Base-by-base conservation (phyloP, 2,329 filamentous ascomycete genomes). In the Sporothrix protearum region DNA sequence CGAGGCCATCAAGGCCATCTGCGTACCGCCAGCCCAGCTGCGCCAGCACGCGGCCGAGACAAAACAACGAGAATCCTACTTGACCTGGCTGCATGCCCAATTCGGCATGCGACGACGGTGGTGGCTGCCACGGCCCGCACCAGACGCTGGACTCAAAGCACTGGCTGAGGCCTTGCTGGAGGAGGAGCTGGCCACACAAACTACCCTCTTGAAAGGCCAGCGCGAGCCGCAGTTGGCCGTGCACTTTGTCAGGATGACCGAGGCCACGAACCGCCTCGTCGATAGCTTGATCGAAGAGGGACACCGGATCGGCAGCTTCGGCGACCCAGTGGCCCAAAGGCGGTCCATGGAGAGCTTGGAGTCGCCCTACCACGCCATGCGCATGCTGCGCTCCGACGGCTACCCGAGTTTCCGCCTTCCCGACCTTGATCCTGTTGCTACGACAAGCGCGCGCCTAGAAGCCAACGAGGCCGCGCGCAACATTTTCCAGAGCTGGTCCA, bases 301-400 rank as follows among this genome's bases (percentile, higher is more conserved):
- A 8, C 78, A 79, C 73, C 73, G 74, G 28, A 68, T 75, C 22
- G 74, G 75, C 36, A 70, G 75, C 57, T 71, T 74, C 1, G 68
- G 75, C n/a, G 74, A 76, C 33, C 73, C 75, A 2, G 75, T 71
- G 1, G 72, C 72, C 7, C 73, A 74, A 9, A 73, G 70, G 10
- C 25, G 63, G 1, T 69, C 75, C 25, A 73, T 75, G n/a, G 68
- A 74, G 39, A 78, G 76, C 57, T 74, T 78, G 12, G 78, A 81
- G 39, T 81, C 80, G 28, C 75, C 78, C 0, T 76, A 73, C 73
- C 78, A 75, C 19, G 75, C 76, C n/a, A 78, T 80, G 9, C 76
- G 76, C 4, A 70, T 80, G 77, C 73, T 81, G 53, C 75, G 77
- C 19, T 78, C 76, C 2, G 78, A 80, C 2, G 79, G 79, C 61